Conservation (phyloP, 371 early-diverging fungal species). For the Thermomucor indicae-seudaticae region DNA sequence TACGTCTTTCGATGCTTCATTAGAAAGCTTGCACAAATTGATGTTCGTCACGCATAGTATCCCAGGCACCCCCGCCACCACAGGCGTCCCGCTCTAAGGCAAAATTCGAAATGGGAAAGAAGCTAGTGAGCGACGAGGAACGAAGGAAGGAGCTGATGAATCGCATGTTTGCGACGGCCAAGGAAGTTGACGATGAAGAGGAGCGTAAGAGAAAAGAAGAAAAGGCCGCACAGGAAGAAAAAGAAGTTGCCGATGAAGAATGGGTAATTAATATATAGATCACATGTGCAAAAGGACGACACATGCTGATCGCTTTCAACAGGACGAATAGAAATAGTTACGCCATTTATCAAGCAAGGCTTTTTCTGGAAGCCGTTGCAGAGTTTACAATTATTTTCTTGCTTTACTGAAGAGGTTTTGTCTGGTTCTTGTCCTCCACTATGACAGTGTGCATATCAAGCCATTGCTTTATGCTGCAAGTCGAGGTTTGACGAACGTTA, state of each 20-base stretch:
- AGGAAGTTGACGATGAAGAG: conserved; percentile 32
- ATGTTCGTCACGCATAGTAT: conserved; percentile 13
- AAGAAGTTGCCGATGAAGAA: conserved; percentile 51
- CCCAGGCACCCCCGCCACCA: conserved; percentile 44
- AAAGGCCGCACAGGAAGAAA: conserved; percentile 9
- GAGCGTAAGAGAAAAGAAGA: conserved; percentile 31
- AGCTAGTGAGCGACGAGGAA: conserved; percentile 30
- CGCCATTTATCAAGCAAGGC: too few species aligned
- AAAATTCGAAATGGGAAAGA: conserved; percentile 41
- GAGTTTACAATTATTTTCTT: too few species aligned
- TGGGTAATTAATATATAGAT: conserved; percentile 39
- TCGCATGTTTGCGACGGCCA: conserved; percentile 53
- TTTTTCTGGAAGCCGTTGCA: too few species aligned
- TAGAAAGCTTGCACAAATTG: background rate
- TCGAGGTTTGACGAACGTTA: too few species aligned
- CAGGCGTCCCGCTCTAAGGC: conserved; percentile 26
- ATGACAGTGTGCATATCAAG: too few species aligned
- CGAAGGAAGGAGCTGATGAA: conserved; percentile 49
- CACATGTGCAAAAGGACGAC: too few species aligned
- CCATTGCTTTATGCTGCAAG: too few species aligned
- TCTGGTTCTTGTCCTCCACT: too few species aligned
- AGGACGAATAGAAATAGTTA: too few species aligned
- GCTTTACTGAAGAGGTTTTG: too few species aligned
- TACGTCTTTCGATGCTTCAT: conserved; percentile 18
- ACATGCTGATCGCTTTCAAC: too few species aligned